phyloP scores from a whole-genome alignment of 2,329 filamentous ascomycete species.

The Colletotrichum spinosum region DNA sequence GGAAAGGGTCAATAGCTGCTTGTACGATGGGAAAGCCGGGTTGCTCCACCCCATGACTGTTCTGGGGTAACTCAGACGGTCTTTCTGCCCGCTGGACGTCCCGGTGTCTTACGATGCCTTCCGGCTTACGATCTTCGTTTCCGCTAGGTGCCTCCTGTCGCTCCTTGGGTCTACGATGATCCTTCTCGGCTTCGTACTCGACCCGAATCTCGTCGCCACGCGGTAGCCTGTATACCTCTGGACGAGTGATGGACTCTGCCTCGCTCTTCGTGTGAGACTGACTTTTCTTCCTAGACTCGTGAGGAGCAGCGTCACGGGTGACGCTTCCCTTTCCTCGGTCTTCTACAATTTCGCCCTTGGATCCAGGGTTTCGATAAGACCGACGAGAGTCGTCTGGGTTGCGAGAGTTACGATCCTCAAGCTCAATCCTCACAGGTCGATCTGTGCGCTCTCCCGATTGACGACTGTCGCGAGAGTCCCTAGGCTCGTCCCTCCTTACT shows the following conservation, averaged over 20 bases:
- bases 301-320: conserved; percentile 44
- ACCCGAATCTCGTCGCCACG: conserved; percentile 37
- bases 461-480: conserved; percentile 43
- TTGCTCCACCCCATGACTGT: conserved; percentile 35
- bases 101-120: conserved; percentile 32
- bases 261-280: neutral
- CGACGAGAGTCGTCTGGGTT: conserved; percentile 43
- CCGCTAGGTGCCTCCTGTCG: conserved; percentile 40
- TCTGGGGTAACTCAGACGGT: conserved; percentile 37
- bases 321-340: conserved; percentile 41
- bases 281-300: conserved; percentile 35
- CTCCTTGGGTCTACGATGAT: conserved; percentile 38
- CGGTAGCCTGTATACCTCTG: conserved; percentile 32
- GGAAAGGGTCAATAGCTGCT: conserved; percentile 65
- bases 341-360: conserved; percentile 37
- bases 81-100: conserved; percentile 44
- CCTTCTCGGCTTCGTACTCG: conserved; percentile 32
- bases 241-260: neutral
- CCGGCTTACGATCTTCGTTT: conserved; percentile 38
- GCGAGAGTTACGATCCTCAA: conserved; percentile 45
- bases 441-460: conserved; percentile 44
- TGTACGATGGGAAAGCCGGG: conserved; percentile 40
- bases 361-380: conserved; percentile 35
- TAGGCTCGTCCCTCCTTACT: conserved; percentile 31
- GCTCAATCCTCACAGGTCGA: conserved; percentile 31